phyloP scores from a whole-genome alignment of 371 early-diverging fungal species.

The Rhizopus delemar region DNA sequence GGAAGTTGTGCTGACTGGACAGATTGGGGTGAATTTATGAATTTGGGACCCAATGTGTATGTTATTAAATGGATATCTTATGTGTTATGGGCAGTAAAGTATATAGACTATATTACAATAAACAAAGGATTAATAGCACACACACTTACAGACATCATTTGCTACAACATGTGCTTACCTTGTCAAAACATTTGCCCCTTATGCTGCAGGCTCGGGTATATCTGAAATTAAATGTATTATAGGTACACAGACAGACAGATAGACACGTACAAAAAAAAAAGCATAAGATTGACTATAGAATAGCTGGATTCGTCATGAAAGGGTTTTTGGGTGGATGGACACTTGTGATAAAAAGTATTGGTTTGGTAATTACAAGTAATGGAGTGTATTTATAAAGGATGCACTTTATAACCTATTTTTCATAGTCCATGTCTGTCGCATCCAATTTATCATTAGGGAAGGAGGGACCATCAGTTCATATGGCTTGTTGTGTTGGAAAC shows the following conservation, averaged over 20 bases:
- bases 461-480: conserved; percentile 95
- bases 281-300: background rate
- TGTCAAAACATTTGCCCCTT: conserved; percentile 76
- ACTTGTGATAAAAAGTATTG: conserved; percentile 84
- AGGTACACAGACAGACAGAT: conserved; percentile 42
- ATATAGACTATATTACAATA: background rate
- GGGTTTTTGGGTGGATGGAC: conserved; percentile 89
- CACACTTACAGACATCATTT: conserved; percentile 52
- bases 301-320: conserved; percentile 86
- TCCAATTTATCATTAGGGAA: conserved; percentile 91
- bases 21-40: conserved; percentile 53
- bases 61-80: conserved; percentile 65
- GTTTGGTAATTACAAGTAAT: conserved; percentile 53
- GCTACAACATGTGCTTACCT: conserved; percentile 60
- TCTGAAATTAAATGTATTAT: conserved; percentile 96
- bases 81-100: conserved; percentile 56
- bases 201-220: conserved; percentile 94
- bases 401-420: background rate
- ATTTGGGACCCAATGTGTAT: conserved; percentile 43
- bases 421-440: conserved; percentile 78
- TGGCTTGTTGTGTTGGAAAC: conserved; percentile 90
- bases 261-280: background rate
- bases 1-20: conserved; percentile 55
- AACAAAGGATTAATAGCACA: conserved; percentile 26
- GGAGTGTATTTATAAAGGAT: background rate